Evolutionary conservation across 108 stramenopile species (phyloP).

Genomic region (Skeletonema marinoi): DNA sequence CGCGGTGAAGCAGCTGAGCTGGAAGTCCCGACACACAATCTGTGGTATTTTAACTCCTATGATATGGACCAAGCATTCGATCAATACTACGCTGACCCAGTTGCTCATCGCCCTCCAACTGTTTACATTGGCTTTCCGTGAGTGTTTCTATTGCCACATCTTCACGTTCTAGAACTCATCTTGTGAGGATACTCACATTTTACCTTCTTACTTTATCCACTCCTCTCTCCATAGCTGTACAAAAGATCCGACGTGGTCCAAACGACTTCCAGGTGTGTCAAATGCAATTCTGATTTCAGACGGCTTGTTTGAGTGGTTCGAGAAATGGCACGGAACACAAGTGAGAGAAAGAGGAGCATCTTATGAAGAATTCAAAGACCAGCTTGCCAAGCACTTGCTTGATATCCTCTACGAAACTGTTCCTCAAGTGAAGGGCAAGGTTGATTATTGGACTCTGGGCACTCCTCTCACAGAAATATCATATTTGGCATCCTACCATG

Average conservation of each 20-base stretch:
- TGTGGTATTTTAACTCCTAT: slow-evolving; percentile 66
- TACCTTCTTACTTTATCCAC: no score
- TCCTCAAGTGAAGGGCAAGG: slow-evolving; percentile 50
- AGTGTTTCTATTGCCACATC: not conserved
- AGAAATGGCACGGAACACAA: slow-evolving; percentile 37
- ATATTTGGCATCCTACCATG: slow-evolving; percentile 43
- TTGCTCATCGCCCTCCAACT: slow-evolving; percentile 51
- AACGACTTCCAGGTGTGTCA: slow-evolving; percentile 49
- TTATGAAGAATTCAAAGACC: slow-evolving; percentile 58
- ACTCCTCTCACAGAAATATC: slow-evolving; percentile 58
- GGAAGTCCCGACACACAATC: slow-evolving; percentile 54
- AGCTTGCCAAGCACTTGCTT: slow-evolving; percentile 51
- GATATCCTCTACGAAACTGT: slow-evolving; percentile 62
- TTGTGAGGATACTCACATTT: not conserved
- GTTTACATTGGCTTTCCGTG: slow-evolving; percentile 61
- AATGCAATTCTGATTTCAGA: slow-evolving; percentile 61
- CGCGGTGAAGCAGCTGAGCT: slow-evolving; percentile 49
- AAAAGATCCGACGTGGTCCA: slow-evolving; percentile 53
- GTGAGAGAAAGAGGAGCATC: slow-evolving; percentile 42
- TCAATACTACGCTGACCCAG: slow-evolving; percentile 52
- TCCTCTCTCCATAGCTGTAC: slow-evolving; percentile 9
- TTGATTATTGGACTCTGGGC: slow-evolving; percentile 51
- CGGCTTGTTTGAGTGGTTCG: slow-evolving; percentile 57
- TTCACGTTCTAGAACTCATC: not conserved
- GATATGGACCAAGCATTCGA: slow-evolving; percentile 65